These are phyloP conservation scores for Solanum sejunctum DNA, from an alignment of 257 asterid species.

Conservation along the genomic window DNA sequence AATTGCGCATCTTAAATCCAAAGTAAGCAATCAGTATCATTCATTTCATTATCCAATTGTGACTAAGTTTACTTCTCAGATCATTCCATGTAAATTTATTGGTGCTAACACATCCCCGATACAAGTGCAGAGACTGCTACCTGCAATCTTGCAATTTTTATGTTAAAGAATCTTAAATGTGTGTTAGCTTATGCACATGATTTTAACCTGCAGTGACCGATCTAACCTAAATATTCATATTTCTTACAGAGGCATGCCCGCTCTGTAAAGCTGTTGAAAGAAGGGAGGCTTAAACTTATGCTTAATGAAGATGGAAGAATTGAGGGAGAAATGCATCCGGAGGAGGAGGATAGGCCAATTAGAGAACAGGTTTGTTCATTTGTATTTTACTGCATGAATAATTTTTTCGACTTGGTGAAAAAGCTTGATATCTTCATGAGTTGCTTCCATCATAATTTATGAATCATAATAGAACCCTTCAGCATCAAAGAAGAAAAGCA, in stretches of 20 bases:
- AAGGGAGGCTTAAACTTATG: slow-evolving; percentile 86
- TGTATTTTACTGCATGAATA: background rate
- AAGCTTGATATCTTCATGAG: background rate
- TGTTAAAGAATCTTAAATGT: background rate
- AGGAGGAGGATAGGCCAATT: slow-evolving; percentile 11
- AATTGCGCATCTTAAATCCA: slow-evolving; percentile 71
- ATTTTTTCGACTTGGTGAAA: background rate
- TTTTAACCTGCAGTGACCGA: background rate
- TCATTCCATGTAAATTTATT: background rate
- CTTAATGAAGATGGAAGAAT: slow-evolving; percentile 43
- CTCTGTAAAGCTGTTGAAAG: slow-evolving; percentile 59
- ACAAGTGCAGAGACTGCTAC: background rate
- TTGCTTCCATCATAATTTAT: background rate
- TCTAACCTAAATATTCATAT: background rate
- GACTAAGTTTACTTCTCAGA: background rate
- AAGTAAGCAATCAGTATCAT: slow-evolving; percentile 31
- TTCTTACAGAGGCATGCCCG: slow-evolving; percentile 76
- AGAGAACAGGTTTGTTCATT: slow-evolving; percentile 24
- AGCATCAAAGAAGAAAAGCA: slow-evolving; percentile 31
- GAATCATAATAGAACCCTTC: slow-evolving; percentile 13
- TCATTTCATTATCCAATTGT: background rate
- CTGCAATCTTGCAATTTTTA: background rate
- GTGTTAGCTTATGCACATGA: background rate
- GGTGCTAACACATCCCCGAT: background rate
- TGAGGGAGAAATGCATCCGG: slow-evolving; percentile 37